These are phyloP conservation scores for Vitis hybrid DNA, from an alignment of 177 flowering plant genomes.

Conservation along the genomic window DNA sequence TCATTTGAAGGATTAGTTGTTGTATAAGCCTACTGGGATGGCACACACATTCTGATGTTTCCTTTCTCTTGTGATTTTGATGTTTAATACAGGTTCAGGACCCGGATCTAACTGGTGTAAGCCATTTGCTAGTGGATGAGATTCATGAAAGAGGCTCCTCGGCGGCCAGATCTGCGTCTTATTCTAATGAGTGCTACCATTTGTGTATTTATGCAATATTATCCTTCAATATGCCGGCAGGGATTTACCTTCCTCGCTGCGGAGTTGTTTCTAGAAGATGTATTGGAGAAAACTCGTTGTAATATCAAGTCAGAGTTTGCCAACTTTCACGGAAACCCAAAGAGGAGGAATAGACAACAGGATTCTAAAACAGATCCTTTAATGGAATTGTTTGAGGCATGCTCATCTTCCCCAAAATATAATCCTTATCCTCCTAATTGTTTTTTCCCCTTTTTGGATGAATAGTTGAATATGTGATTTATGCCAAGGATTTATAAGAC, in stretches of 20 bases:
- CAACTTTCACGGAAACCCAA: slow-evolving; percentile 54
- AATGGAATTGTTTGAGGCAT: slow-evolving; percentile 78
- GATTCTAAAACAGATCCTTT: slow-evolving; percentile 73
- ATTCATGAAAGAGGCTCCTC: slow-evolving; percentile 98
- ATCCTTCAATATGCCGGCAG: slow-evolving; percentile 35
- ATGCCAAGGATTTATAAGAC: too few relatives aligned
- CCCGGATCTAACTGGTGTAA: slow-evolving; percentile 69
- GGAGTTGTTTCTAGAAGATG: slow-evolving; percentile 81
- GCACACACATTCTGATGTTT: background rate
- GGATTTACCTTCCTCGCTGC: slow-evolving; percentile 80
- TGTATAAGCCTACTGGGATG: background rate
- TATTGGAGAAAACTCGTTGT: slow-evolving; percentile 75
- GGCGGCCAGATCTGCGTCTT: slow-evolving; percentile 83
- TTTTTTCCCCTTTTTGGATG: too few relatives aligned
- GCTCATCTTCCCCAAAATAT: slow-evolving; percentile 8
- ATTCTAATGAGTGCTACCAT: slow-evolving; percentile 95
- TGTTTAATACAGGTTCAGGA: slow-evolving; percentile 68
- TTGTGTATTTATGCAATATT: background rate
- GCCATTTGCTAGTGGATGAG: slow-evolving; percentile 95
- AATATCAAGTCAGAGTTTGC: slow-evolving; percentile 61
- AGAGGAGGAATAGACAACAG: slow-evolving; percentile 57
- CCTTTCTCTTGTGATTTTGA: slow-evolving; percentile 3
- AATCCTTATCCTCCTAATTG: background rate
- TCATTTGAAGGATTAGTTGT: background rate
- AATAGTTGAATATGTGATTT: too few relatives aligned